Base-by-base conservation (phyloP, 2,329 filamentous ascomycete species). In the Ascomycota sp. region DNA sequence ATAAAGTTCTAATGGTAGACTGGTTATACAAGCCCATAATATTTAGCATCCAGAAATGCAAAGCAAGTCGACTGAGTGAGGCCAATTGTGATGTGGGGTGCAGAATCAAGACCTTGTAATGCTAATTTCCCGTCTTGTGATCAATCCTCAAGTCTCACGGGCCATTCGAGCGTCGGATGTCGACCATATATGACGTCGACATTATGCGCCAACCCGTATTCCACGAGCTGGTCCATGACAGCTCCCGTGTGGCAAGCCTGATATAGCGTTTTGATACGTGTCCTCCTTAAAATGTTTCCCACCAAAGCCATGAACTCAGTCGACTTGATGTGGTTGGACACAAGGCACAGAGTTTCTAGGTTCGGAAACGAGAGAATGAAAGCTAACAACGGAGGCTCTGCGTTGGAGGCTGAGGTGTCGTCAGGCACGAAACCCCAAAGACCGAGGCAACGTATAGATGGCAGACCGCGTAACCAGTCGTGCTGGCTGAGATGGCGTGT, bases 291-390 rank as follows among this genome's bases (percentile, higher is more conserved):
- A 13, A 54, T 43, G 7, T 40, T 47, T 9, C 42, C 36, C 6
- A 52, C 32, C 3, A 53, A 33, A 7, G 33, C 33, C 21, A 38
- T 43, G 21, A 53, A 40, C 25, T 51, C 51, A 3, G 35, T 29
- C 8, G 38, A 36, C 2, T 47, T 39, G 27, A 48, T 52, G 28
- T 44, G 32, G 3, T 38, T 36, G 3, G 50, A 48, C 20, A 38
- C 40, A n/a, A 55, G 41, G 36, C 51, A 48, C 17, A 55, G 35
- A 7, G 40, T 42, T 33, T 55, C 47, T 7, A 56, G 42, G 19
- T 47, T 47, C 1, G 52, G 52, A 26, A 56, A 51, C 23, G 35
- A 50, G 5, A 43, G 45, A 8, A 56, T 40, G 34, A 56, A 55
- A 4, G 33, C 35, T 2, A 47, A 45, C 10, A 56, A 34, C 1